These are phyloP conservation scores for Yamadazyma buinensis DNA, from an alignment of 1,139 yeast genomes.

Conservation along the genomic window DNA sequence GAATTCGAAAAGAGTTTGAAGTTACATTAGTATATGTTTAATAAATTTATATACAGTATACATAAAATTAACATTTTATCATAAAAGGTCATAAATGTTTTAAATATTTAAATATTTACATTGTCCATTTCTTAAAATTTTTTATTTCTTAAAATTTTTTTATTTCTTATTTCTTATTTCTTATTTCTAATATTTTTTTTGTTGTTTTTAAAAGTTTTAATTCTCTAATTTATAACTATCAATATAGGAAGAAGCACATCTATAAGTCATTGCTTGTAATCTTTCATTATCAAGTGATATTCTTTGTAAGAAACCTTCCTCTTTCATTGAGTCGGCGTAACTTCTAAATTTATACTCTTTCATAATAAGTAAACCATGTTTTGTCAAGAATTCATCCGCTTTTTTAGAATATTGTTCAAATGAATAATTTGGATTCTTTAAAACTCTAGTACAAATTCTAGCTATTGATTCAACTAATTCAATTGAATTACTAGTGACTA, in stretches of 20 bases:
- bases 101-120: too few species aligned
- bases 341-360: slow-evolving; percentile 16
- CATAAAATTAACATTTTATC: neutral
- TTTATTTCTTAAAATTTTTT: neutral
- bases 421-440: slow-evolving; percentile 19
- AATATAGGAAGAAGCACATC: slow-evolving; percentile 36
- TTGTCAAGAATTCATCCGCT: slow-evolving; percentile 16
- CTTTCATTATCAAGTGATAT: slow-evolving; percentile 21
- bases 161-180: neutral
- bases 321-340: slow-evolving; percentile 12
- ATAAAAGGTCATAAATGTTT: neutral
- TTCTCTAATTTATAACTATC: slow-evolving; percentile 38
- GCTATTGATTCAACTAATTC: slow-evolving; percentile 28
- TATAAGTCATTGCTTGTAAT: slow-evolving; percentile 35
- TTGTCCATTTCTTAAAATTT: too few species aligned
- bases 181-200: neutral
- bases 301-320: slow-evolving; percentile 15
- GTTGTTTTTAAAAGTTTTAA: slow-evolving; percentile 11
- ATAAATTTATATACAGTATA: neutral
- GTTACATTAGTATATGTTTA: too few species aligned
- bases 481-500: slow-evolving; percentile 27
- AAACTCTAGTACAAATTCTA: slow-evolving; percentile 22
- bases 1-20: slow-evolving; percentile 48
- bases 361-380: slow-evolving; percentile 13
- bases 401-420: slow-evolving; percentile 13